phyloP scores from a whole-genome alignment of 768 basidiomycete species.

The Serendipita sp. region DNA sequence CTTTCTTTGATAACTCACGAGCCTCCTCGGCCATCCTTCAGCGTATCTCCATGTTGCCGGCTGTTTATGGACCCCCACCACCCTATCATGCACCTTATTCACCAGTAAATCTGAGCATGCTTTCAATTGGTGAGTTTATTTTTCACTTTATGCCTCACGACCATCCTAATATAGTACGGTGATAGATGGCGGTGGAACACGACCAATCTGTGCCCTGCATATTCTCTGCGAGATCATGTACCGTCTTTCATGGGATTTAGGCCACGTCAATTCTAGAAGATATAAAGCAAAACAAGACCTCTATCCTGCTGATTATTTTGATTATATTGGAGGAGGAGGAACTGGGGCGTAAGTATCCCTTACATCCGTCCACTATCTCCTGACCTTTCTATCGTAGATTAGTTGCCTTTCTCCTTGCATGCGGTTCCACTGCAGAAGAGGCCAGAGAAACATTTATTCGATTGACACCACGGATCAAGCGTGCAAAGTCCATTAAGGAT shows the following conservation, averaged over 20 bases:
- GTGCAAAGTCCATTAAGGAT: background rate
- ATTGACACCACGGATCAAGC: background rate
- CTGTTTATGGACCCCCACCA: background rate
- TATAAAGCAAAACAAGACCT: background rate
- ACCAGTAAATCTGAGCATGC: background rate
- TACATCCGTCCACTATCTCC: background rate
- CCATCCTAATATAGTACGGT: background rate
- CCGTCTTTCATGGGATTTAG: background rate
- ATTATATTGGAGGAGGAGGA: slow-evolving; percentile 1
- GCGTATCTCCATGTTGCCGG: background rate
- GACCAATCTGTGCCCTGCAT: background rate
- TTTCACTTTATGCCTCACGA: background rate
- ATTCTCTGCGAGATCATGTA: slow-evolving; percentile 3
- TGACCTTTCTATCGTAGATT: background rate
- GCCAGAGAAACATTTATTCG: background rate
- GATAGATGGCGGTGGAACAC: slow-evolving; percentile 4
- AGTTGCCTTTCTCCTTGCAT: background rate
- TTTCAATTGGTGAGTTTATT: background rate
- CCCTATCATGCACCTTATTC: background rate
- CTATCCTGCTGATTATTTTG: background rate
- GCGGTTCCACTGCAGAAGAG: background rate
- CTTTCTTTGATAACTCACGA: background rate
- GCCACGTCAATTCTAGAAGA: background rate
- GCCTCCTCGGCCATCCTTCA: background rate
- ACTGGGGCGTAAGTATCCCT: background rate